These are phyloP conservation scores for Exsudoporus floridanus DNA, from an alignment of 1,284 basidiomycete species.

Conservation along the genomic window DNA sequence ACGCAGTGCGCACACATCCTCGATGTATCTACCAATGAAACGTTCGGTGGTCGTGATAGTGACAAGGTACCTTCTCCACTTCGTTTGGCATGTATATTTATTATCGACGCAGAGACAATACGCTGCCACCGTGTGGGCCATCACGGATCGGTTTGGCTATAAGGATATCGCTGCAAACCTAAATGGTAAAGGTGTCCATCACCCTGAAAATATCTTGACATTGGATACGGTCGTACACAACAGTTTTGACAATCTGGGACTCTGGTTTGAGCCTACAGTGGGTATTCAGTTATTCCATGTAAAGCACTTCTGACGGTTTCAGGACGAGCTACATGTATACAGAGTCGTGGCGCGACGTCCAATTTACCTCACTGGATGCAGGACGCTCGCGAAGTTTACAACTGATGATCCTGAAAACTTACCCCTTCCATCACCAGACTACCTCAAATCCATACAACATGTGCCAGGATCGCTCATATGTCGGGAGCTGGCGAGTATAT, in stretches of 20 bases:
- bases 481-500: slow-evolving; percentile 35
- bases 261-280: slow-evolving; percentile 7
- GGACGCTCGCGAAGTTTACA: neutral
- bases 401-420: neutral
- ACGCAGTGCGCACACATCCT: neutral
- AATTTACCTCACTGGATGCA: neutral
- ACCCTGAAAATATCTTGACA: neutral
- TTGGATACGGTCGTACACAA: neutral
- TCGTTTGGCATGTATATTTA: neutral
- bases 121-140: neutral
- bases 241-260: neutral
- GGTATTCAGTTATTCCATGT: neutral
- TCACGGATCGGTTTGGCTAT: neutral
- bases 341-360: neutral
- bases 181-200: neutral
- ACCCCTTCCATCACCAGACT: slow-evolving; percentile 9
- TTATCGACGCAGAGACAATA: neutral
- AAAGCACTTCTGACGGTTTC: neutral
- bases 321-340: neutral
- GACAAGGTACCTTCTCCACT: neutral
- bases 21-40: neutral
- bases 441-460: slow-evolving; percentile 30
- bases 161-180: neutral
- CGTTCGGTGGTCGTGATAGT: neutral
- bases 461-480: slow-evolving; percentile 33